Evolutionary conservation across 495 filamentous ascomycete species (phyloP).

Genomic region (Cercophora scortea): DNA sequence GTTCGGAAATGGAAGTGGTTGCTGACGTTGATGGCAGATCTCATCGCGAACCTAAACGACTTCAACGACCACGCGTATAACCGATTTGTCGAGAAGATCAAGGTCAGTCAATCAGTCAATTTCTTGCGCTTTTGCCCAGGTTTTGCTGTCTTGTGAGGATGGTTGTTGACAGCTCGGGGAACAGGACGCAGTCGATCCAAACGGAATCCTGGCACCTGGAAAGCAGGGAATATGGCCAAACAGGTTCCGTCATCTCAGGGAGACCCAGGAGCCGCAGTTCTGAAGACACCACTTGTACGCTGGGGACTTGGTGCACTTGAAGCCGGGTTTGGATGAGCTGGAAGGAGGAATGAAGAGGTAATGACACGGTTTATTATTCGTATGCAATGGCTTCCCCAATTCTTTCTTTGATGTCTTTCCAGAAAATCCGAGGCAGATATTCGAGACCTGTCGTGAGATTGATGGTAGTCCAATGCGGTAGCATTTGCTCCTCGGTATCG

Average conservation of each 20-base stretch:
- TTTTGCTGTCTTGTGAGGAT: background rate
- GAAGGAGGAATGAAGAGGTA: too few species aligned
- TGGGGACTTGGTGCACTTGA: too few species aligned
- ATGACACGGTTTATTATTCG: too few species aligned
- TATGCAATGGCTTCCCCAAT: too few species aligned
- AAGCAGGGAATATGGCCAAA: conserved; percentile 29
- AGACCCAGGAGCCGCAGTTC: conserved; percentile 3
- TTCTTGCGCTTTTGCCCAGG: background rate
- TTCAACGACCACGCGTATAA: conserved; percentile 36
- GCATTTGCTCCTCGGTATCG: too few species aligned
- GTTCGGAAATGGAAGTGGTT: background rate
- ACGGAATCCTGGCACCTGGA: conserved; percentile 25
- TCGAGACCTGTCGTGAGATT: too few species aligned
- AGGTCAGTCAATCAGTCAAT: conserved; percentile 14
- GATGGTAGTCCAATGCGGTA: too few species aligned
- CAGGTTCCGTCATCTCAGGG: conserved; percentile 17
- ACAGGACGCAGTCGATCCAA: conserved; percentile 24
- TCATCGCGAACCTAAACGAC: conserved; percentile 34
- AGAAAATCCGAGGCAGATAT: too few species aligned
- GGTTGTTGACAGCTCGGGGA: background rate
- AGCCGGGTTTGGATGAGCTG: too few species aligned
- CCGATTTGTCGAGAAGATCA: conserved; percentile 34
- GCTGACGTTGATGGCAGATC: conserved; percentile 17
- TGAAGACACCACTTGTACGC: too few species aligned
- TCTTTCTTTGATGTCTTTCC: too few species aligned